A percentile compares a stretch with the other conserved stretches of the same genome.
These are phyloP conservation scores for Scedosporium dehoogii DNA, from an alignment of 2,329 filamentous ascomycete species.

Conservation along the genomic window DNA sequence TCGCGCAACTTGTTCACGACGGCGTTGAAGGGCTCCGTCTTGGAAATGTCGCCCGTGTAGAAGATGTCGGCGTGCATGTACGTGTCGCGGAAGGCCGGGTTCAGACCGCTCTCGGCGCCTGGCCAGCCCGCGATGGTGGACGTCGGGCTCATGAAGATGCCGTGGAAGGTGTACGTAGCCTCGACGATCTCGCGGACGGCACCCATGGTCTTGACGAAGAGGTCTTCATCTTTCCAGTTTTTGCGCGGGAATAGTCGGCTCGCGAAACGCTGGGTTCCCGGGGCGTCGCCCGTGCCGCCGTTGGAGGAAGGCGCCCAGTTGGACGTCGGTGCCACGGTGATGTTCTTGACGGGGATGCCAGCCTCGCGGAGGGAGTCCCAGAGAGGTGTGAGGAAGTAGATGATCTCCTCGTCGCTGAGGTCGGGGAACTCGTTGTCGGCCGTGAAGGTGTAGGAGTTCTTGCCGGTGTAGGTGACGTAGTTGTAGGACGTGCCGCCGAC, in stretches of 20 bases:
- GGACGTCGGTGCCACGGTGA: constrained; percentile 12
- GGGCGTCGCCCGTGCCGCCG: constrained; percentile 16
- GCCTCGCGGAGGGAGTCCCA: constrained; percentile 15
- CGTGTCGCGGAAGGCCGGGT: constrained; percentile 33
- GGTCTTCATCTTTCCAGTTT: constrained; percentile 16
- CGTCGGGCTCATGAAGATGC: constrained; percentile 20
- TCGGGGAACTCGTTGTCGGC: constrained; percentile 22
- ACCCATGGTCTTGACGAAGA: constrained; percentile 16
- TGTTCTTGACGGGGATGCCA: constrained; percentile 17
- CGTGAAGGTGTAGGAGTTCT: constrained; percentile 15
- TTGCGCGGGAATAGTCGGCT: constrained; percentile 21
- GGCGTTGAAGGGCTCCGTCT: constrained; percentile 14
- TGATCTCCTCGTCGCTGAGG: constrained; percentile 20
- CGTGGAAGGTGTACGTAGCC: constrained; percentile 23
- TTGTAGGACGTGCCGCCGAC: constrained; percentile 25
- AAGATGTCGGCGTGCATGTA: constrained; percentile 22
- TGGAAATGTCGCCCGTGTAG: constrained; percentile 11
- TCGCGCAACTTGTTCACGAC: constrained; percentile 19
- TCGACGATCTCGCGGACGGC: constrained; percentile 26
- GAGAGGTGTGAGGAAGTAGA: constrained; percentile 31
- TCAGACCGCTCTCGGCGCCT: constrained; percentile 22
- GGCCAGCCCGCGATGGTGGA: constrained; percentile 20
- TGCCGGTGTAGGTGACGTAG: constrained; percentile 17
- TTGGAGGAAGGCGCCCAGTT: constrained; percentile 7
- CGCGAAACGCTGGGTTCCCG: constrained; percentile 19